Evolutionary conservation across 2,329 filamentous ascomycete genomes (phyloP), one percentile per base, ranked within the genome.

Genomic region (Hirsutella thompsonii): DNA sequence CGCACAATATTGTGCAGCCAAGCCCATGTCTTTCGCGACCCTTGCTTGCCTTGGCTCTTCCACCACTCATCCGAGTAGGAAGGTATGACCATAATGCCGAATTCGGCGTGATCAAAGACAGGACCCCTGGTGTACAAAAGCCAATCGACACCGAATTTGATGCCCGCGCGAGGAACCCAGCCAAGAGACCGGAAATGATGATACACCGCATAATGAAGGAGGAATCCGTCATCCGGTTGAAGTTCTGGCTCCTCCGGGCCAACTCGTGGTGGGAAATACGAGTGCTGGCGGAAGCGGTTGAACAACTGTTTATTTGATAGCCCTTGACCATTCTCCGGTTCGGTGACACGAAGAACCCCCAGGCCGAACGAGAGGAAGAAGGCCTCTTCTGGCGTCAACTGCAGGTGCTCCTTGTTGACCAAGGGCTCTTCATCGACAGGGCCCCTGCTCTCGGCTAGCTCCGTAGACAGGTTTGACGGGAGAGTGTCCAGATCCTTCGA

Each of bases 131-230:
- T 81, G 62, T 98, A 98, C 8, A 98, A 73, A n/a, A 98, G 67
- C 67, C 86, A 95, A 59, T 98, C 92, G 9, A 88, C 84, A 19
- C 85, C 86, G 52, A 98, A 98, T 56, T 98, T 98, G 57, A 94
- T 81, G 29, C 92, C 93, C 5, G 84, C 79, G 13, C 93, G 81
- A 1, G 93, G 83, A 1, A 95, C 86, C 90, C 92, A 98, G 20
- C 92, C 92, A 0, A 96, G 70, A 0, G 88, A 94, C 30, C 92
- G 82, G 64, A 94, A 98, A 58, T 98, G 90, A 56, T 98, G 92
- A 58, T 94, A 98, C 16, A 86, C 86, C 11, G 79, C 79, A 54
- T 96, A 98, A 43, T 86, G 81, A 1, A 94, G 59, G 18, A 96
- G 66, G 59, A 98, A 98, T 0, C 77, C 73, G 52, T 94, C 85